phyloP scores from a whole-genome alignment of 768 basidiomycete genomes.

The Auricularia heimuer region DNA sequence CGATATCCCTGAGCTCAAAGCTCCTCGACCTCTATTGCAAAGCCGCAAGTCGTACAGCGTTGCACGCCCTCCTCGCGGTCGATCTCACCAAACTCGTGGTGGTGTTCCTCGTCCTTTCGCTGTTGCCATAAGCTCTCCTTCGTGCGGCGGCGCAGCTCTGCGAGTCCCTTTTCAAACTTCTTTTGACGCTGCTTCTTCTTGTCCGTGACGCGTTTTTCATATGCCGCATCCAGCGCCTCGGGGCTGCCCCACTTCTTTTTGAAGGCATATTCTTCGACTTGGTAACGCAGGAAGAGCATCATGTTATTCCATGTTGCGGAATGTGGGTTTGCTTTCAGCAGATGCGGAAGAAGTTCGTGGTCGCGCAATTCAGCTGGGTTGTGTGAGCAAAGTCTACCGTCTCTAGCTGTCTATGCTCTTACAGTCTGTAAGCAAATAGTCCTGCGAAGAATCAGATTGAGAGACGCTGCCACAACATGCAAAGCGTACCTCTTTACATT shows the following conservation, averaged over 20 bases:
- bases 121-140: conserved; percentile 86
- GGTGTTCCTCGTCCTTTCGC: conserved; percentile 79
- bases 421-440: conserved; percentile 93
- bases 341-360: conserved; percentile 82
- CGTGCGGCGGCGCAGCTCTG: conserved; percentile 74
- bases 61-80: conserved; percentile 48
- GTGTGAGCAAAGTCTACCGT: no score
- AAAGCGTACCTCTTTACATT: conserved; percentile 78
- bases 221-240: conserved; percentile 84
- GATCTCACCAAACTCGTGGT: conserved; percentile 65
- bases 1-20: conserved; percentile 30
- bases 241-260: conserved; percentile 89
- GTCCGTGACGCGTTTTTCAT: conserved; percentile 62
- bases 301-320: conserved; percentile 94
- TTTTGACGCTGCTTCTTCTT: conserved; percentile 87
- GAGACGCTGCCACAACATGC: neutral
- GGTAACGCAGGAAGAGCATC: conserved; percentile 93
- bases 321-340: conserved; percentile 91
- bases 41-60: conserved; percentile 83
- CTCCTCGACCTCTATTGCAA: conserved; percentile 82
- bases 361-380: conserved; percentile 80
- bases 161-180: conserved; percentile 88
- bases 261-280: conserved; percentile 95
- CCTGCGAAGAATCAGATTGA: conserved; percentile 33
- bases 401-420: conserved; percentile 18